Base-by-base conservation (phyloP, 768 basidiomycete species). In the Hirschioporus abietinus region DNA sequence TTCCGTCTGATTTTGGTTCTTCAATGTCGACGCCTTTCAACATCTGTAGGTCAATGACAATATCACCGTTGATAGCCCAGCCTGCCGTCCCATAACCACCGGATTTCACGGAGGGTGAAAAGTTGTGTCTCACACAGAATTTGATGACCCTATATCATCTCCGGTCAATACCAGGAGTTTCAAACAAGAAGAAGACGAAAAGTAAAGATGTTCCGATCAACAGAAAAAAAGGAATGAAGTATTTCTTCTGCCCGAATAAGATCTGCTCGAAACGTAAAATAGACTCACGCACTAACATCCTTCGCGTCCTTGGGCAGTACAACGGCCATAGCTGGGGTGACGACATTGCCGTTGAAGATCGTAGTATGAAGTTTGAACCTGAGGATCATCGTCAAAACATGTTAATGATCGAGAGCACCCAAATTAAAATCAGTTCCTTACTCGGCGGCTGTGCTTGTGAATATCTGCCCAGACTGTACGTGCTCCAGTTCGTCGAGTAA, bases 61-160 rank as follows among this genome's bases (percentile, higher is more conserved):
- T 80, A 71, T 96, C 90, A 42, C 95, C 95, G 18, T 87, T 88
- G 65, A 96, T 85, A 61, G 92, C 86, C 91, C 93, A 94, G 1
- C 93, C 95, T 10, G 89, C 92, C 0, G 92, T 95, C 7, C 94
- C 95, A 73, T 91, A 95, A 0, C 95, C 95, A 26, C 95, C 95
- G 1, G 92, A 91, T 74, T 93, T 95, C 71, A 95, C 84, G 9
- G 92, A 94, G 6, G 90, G 85, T 10, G 89, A 87, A 1, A 96
- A 78, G 0, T 78, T 77, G 72, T 94, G 82, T 65, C 86, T 85
- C n/a, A 74, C 77, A 73, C 93, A 95, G 76, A 96, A 95, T 15
- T 83, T 70, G 66, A 96, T 76, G 66, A 86, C 80, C 71, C 92
- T 93, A 65, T 4, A 58, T 12, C 5, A 42, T 4, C 59, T 1